These are phyloP conservation scores for Suillus ampliporus DNA, from an alignment of 768 basidiomycete genomes.

Conservation along the genomic window DNA sequence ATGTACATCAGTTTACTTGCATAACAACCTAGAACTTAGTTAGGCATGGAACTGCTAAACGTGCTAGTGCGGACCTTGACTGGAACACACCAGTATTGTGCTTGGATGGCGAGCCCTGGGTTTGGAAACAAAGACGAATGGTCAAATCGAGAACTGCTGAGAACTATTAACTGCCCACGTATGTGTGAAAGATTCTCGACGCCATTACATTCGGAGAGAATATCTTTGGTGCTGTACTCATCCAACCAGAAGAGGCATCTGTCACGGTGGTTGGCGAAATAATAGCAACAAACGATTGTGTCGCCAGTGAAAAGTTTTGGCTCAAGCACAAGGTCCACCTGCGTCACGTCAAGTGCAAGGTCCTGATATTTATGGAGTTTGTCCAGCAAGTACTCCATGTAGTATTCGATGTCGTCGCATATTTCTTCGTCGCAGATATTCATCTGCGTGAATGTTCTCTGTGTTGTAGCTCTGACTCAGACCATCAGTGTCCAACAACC, in stretches of 20 bases:
- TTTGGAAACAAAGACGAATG: background rate
- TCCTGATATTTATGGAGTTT: conserved; percentile 17
- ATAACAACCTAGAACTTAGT: background rate
- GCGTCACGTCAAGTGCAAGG: conserved; percentile 31
- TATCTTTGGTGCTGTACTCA: conserved; percentile 38
- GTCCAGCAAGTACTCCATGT: conserved; percentile 28
- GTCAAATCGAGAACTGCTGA: background rate
- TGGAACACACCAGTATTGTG: conserved; percentile 41
- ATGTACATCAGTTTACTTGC: conserved; percentile 2
- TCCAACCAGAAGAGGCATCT: conserved; percentile 63
- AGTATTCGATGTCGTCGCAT: conserved; percentile 40
- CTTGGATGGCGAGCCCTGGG: conserved; percentile 41
- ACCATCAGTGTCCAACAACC: background rate
- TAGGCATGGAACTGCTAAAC: no score
- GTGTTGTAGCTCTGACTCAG: background rate
- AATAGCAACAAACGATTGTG: conserved; percentile 45
- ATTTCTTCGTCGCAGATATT: conserved; percentile 49
- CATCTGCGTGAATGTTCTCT: conserved; percentile 62
- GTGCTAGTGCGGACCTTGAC: no score
- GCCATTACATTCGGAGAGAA: conserved; percentile 36
- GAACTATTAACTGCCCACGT: conserved; percentile 15
- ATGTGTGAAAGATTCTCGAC: conserved; percentile 28
- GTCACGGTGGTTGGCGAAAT: conserved; percentile 53
- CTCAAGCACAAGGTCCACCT: conserved; percentile 55
- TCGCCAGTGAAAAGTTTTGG: conserved; percentile 24